Evolutionary conservation across 495 filamentous ascomycete genomes (phyloP).

Genomic region (Penicillium bialowiezense): DNA sequence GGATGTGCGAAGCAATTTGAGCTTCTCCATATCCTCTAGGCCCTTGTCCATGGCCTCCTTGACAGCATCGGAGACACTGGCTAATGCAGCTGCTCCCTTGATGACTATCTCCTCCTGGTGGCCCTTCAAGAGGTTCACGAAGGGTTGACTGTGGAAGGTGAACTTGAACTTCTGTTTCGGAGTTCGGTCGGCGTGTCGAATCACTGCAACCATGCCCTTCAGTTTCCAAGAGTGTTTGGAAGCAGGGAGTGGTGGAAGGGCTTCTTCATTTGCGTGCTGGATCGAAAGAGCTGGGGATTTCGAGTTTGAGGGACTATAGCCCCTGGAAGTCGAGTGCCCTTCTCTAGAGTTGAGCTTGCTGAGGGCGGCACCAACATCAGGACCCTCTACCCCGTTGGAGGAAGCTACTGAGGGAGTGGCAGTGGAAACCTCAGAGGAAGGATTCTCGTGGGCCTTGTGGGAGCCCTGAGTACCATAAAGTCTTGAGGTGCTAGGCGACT

Average conservation of each 20-base stretch:
- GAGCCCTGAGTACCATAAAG: constrained; percentile 48
- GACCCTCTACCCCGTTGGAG: constrained; percentile 45
- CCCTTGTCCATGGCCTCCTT: constrained; percentile 70
- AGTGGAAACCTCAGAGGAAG: constrained; percentile 41
- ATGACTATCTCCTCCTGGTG: constrained; percentile 96
- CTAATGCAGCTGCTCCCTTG: constrained; percentile 85
- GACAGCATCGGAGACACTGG: constrained; percentile 83
- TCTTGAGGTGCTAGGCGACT: constrained; percentile 63
- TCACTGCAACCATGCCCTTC: constrained; percentile 96
- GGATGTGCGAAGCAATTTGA: constrained; percentile 77
- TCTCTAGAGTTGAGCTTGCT: constrained; percentile 24
- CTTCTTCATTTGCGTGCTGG: constrained; percentile 26
- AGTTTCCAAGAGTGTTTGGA: constrained; percentile 96
- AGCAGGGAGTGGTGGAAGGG: constrained; percentile 66
- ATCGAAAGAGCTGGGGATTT: constrained; percentile 32
- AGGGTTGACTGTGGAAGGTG: constrained; percentile 95
- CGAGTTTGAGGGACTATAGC: constrained; percentile 26
- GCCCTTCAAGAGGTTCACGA: constrained; percentile 88
- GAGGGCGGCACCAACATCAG: constrained; percentile 20
- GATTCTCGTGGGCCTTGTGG: constrained; percentile 33
- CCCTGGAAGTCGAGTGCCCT: constrained; percentile 17
- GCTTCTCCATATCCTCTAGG: constrained; percentile 82
- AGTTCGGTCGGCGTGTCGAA: constrained; percentile 93
- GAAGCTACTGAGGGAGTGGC: constrained; percentile 47
- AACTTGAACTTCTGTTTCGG: constrained; percentile 99